Evolutionary conservation across 495 filamentous ascomycete genomes (phyloP).

Genomic region (Lindgomyces ingoldianus): DNA sequence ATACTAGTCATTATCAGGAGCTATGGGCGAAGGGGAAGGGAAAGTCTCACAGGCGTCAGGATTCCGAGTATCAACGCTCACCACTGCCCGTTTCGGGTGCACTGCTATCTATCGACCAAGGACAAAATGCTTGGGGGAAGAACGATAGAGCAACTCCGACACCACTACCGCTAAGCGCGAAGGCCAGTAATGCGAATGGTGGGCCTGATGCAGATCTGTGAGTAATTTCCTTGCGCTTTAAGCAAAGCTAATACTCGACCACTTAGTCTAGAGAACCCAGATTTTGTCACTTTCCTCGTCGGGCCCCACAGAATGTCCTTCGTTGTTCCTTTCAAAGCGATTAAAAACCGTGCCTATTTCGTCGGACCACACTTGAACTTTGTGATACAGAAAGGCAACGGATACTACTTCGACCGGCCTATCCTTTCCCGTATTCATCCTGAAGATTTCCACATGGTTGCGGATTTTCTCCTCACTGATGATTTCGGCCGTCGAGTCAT

Average conservation of each 20-base stretch:
- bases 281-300: conserved; percentile 9
- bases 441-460: conserved; percentile 8
- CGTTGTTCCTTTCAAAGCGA: neutral
- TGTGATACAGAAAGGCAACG: neutral
- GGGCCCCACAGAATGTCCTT: neutral
- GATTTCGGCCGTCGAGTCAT: conserved; percentile 11
- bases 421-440: neutral
- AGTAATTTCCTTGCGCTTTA: neutral
- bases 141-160: too few relatives aligned
- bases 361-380: neutral
- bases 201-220: neutral
- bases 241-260: neutral
- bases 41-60: too few relatives aligned
- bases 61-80: too few relatives aligned
- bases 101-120: too few relatives aligned
- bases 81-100: too few relatives aligned
- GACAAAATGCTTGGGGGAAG: too few relatives aligned
- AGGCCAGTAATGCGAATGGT: neutral
- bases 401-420: neutral
- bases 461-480: conserved; percentile 1
- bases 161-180: neutral
- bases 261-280: neutral
- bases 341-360: conserved; percentile 6
- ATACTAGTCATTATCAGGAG: too few relatives aligned
- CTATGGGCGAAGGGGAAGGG: too few relatives aligned